Conservation (phyloP, 352 stramenopile species). For the Phytophthora macrochlamydospora region DNA sequence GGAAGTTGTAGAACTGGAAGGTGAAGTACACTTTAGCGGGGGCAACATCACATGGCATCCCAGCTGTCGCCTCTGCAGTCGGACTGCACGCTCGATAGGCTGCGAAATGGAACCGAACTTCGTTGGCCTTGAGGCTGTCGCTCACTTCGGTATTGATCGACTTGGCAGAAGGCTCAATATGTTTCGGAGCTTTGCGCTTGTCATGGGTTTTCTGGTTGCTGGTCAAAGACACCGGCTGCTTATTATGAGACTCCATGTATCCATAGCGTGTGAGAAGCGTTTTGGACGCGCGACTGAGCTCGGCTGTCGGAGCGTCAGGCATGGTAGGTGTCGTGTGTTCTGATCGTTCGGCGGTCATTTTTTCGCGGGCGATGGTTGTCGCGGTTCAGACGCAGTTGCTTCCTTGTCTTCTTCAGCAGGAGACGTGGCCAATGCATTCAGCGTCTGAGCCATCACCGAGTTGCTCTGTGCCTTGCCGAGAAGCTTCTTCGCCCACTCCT, state of each 20-base stretch:
- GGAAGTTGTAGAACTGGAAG: conserved; percentile 93
- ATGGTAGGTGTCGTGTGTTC: conserved; percentile 7
- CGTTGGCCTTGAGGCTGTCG: conserved; percentile 80
- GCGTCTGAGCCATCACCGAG: conserved; percentile 54
- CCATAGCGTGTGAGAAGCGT: conserved; percentile 85
- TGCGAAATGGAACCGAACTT: conserved; percentile 92
- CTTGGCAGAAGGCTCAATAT: conserved; percentile 29
- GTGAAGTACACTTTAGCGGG: conserved; percentile 84
- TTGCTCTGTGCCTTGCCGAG: conserved; percentile 62
- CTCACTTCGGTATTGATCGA: conserved; percentile 72
- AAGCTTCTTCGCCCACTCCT: conserved; percentile 68
- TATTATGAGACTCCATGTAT: conserved; percentile 72
- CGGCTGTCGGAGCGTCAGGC: conserved; percentile 33
- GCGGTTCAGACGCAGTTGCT: conserved; percentile 18
- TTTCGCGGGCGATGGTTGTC: conserved; percentile 32
- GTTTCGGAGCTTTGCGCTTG: conserved; percentile 10
- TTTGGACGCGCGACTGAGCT: conserved; percentile 85
- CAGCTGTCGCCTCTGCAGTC: conserved; percentile 4
- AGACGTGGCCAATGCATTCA: conserved; percentile 60
- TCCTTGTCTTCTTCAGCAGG: conserved; percentile 17
- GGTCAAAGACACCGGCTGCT: conserved; percentile 15
- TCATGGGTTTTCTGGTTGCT: conserved; percentile 25
- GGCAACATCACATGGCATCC: conserved; percentile 8
- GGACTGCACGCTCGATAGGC: conserved; percentile 58
- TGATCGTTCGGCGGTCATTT: conserved; percentile 14